phyloP scores from a whole-genome alignment of 495 filamentous ascomycete genomes.

The Penicillium roqueforti region DNA sequence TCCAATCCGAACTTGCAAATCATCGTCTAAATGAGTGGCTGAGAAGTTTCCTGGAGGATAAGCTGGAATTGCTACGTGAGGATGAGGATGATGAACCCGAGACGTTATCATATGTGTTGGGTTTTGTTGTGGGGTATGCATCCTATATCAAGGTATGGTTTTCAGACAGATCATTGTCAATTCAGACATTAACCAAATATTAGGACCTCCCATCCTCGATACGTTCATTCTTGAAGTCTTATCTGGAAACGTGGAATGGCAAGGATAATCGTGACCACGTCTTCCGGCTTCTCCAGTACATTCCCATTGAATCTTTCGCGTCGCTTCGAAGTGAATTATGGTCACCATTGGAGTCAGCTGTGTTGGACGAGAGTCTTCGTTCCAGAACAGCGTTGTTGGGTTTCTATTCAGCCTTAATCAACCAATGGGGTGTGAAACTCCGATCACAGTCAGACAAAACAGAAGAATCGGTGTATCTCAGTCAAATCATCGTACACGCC shows the following conservation, averaged over 20 bases:
- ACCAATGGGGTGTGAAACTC: conserved; percentile 58
- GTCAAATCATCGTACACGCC: conserved; percentile 51
- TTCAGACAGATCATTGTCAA: not conserved
- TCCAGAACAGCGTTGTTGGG: conserved; percentile 55
- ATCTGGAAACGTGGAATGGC: conserved; percentile 68
- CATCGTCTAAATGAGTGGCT: conserved; percentile 66
- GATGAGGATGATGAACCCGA: conserved; percentile 47
- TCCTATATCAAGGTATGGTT: conserved; percentile 58
- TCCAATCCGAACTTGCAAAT: conserved; percentile 52
- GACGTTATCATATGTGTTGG: conserved; percentile 46
- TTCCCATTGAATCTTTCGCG: conserved; percentile 57
- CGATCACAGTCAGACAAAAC: conserved; percentile 23
- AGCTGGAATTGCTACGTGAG: conserved; percentile 49
- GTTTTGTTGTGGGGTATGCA: conserved; percentile 55
- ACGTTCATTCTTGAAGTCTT: conserved; percentile 57
- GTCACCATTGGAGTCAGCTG: conserved; percentile 51
- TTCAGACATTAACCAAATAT: conserved; percentile 16
- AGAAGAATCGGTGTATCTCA: conserved; percentile 38
- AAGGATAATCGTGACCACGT: conserved; percentile 53
- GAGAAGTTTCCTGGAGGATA: conserved; percentile 54
- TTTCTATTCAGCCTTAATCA: conserved; percentile 69
- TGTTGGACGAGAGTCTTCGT: conserved; percentile 48
- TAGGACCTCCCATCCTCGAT: conserved; percentile 60
- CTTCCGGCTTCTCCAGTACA: conserved; percentile 60
- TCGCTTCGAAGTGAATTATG: conserved; percentile 47